Percentiles rank a stretch among this genome's conserved stretches.
Evolutionary conservation across 768 basidiomycete genomes (phyloP).

Genomic region (Mycena albidolilacea): DNA sequence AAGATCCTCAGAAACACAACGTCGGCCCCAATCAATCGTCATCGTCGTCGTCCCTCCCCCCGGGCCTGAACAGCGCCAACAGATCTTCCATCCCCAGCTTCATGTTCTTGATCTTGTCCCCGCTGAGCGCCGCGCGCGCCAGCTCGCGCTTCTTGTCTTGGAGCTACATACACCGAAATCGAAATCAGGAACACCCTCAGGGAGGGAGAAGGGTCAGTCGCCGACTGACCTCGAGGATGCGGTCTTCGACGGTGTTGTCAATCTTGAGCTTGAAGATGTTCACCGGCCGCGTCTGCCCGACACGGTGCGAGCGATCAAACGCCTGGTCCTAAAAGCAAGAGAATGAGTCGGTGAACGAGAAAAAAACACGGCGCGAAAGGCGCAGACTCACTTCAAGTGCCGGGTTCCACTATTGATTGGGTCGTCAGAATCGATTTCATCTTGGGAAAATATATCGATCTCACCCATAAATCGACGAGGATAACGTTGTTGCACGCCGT

Average conservation of each 20-base stretch:
- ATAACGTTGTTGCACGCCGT: conserved; percentile 96
- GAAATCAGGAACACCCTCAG: neutral
- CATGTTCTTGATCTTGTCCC: conserved; percentile 89
- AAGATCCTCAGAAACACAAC: no score
- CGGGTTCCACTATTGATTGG: conserved; percentile 83
- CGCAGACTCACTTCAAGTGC: conserved; percentile 73
- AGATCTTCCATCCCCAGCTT: conserved; percentile 90
- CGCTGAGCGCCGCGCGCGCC: conserved; percentile 87
- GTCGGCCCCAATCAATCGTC: neutral
- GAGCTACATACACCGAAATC: conserved; percentile 60
- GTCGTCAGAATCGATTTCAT: no score
- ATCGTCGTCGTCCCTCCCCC: conserved; percentile 73
- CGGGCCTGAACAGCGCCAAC: conserved; percentile 80
- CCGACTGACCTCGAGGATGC: conserved; percentile 76
- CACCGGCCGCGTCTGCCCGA: conserved; percentile 90
- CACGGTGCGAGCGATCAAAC: conserved; percentile 91
- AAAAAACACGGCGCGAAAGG: conserved; percentile 9
- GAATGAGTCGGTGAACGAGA: neutral
- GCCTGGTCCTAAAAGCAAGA: conserved; percentile 80
- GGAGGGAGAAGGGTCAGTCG: neutral
- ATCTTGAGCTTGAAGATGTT: conserved; percentile 93
- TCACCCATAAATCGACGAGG: conserved; percentile 80
- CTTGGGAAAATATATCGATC: no score
- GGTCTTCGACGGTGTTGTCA: conserved; percentile 88
- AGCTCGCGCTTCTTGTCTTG: conserved; percentile 94